Percentiles rank a stretch among this genome's conserved stretches.
Conservation (phyloP, 345 rosid genomes). For the Lumnitzera littorea region DNA sequence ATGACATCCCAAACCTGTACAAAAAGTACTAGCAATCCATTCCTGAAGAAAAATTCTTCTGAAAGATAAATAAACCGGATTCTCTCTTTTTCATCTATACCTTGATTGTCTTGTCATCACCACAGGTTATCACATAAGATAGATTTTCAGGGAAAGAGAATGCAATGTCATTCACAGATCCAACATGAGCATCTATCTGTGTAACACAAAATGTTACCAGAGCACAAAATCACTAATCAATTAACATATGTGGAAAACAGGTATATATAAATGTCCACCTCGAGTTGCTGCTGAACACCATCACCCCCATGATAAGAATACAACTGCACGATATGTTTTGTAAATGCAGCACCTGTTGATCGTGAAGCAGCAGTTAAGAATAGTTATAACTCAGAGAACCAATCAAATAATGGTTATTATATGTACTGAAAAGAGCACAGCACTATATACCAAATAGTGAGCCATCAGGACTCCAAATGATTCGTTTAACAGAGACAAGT, state of each 20-base stretch:
- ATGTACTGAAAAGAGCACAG: background rate
- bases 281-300: slow-evolving; percentile 27
- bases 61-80: no score
- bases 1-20: slow-evolving; percentile 58
- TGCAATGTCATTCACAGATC: slow-evolving; percentile 73
- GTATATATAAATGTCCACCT: slow-evolving; percentile 17
- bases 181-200: slow-evolving; percentile 75
- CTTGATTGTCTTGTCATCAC: slow-evolving; percentile 75
- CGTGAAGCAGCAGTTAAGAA: background rate
- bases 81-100: slow-evolving; percentile 17
- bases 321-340: slow-evolving; percentile 36
- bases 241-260: background rate
- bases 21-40: background rate
- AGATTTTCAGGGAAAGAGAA: slow-evolving; percentile 46
- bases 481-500: slow-evolving; percentile 28
- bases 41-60: background rate
- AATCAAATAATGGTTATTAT: no score
- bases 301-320: slow-evolving; percentile 15
- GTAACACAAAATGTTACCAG: background rate
- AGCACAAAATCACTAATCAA: no score
- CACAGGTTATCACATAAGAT: slow-evolving; percentile 59
- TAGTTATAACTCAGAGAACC: background rate
- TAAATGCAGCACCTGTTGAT: slow-evolving; percentile 38
- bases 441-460: slow-evolving; percentile 37
- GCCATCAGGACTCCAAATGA: slow-evolving; percentile 52